A percentile compares a stretch with the other conserved stretches of the same genome.
These are phyloP conservation scores for Xerocomus nothofagi DNA, from an alignment of 1,284 basidiomycete genomes.

Conservation along the genomic window DNA sequence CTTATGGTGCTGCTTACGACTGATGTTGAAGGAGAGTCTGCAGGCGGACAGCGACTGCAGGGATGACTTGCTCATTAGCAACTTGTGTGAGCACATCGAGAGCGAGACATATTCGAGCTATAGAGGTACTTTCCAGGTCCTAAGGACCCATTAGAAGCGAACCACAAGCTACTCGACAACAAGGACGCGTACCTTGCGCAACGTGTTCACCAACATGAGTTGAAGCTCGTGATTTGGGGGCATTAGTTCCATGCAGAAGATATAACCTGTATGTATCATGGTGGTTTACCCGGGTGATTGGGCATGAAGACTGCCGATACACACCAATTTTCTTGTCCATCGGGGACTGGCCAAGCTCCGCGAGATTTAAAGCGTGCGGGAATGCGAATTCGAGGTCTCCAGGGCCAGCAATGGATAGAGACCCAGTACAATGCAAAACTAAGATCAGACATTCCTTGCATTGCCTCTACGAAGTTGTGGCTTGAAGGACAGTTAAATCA, in stretches of 20 bases:
- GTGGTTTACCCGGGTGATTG: neutral
- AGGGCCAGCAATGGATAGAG: slow-evolving; percentile 41
- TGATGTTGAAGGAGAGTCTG: slow-evolving; percentile 63
- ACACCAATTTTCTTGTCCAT: slow-evolving; percentile 71
- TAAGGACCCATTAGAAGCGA: slow-evolving; percentile 27
- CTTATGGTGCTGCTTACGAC: slow-evolving; percentile 60
- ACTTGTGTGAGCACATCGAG: slow-evolving; percentile 62
- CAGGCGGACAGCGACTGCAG: slow-evolving; percentile 68
- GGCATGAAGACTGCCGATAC: slow-evolving; percentile 7
- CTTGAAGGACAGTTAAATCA: slow-evolving; percentile 12
- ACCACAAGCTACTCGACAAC: neutral
- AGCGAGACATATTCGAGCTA: slow-evolving; percentile 65
- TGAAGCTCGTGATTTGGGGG: slow-evolving; percentile 62
- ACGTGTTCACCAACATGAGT: slow-evolving; percentile 80
- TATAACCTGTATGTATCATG: slow-evolving; percentile 58
- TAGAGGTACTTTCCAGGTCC: slow-evolving; percentile 62
- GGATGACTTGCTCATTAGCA: slow-evolving; percentile 63
- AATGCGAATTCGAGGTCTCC: slow-evolving; percentile 64
- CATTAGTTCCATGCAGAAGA: slow-evolving; percentile 74
- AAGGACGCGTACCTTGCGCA: slow-evolving; percentile 62
- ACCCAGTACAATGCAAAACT: slow-evolving; percentile 66
- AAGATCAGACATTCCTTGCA: slow-evolving; percentile 63
- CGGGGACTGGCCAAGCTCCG: slow-evolving; percentile 59
- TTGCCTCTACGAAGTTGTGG: slow-evolving; percentile 44
- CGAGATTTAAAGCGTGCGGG: slow-evolving; percentile 67